Base-by-base conservation (phyloP, 352 stramenopile genomes). In the Blastocystis sp. region DNA sequence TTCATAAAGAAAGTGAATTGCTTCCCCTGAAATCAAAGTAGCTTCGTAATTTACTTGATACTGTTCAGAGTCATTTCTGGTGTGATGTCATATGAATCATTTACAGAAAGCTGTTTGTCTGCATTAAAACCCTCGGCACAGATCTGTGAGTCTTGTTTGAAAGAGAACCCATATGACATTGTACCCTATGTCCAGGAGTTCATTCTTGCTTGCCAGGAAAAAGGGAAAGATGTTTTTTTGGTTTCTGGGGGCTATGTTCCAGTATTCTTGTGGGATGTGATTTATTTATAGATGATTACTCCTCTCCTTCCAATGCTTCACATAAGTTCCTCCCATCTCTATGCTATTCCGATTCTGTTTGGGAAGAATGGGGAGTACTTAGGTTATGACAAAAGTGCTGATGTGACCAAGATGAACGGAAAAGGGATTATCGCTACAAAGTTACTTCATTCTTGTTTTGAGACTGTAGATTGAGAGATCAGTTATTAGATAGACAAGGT, bases 311-410 rank as follows among this genome's bases (percentile, higher is more conserved):
- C 23, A 26, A 61, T 63, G 8, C 50, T 80, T 7, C 18, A 62
- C 3, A 26, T 80, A 5, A 20, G n/a, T 6, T 13, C 45, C 45
- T 80, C 70, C 6, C 39, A 80, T 64, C 70, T 80, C 4, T 63
- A 43, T 62, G 70, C 70, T 45, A 80, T 80, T 64, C 70, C 70
- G n/a, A 13, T 80, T 23, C 34, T 62, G 4, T 80, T 80, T 62
- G 41, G 64, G 62, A 23, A 62, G 1, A 20, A 13, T 64, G 70
- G 70, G 9, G 20, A 64, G 3, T 80, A 47, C 23, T 5, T 54
- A 41, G 70, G 70, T 41, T 80, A 43, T 80, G 70, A 80, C 45
- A 41, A 50, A 62, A 80, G 6, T 34, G 45, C 41, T 43, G 20
- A 34, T 20, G 26, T 54, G 55, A 63, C 45, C 3, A 39, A 64